Percentiles rank a stretch among this genome's conserved stretches.
phyloP scores from a whole-genome alignment of 176 grass and related monocot genomes.

The Oryza nivara region DNA sequence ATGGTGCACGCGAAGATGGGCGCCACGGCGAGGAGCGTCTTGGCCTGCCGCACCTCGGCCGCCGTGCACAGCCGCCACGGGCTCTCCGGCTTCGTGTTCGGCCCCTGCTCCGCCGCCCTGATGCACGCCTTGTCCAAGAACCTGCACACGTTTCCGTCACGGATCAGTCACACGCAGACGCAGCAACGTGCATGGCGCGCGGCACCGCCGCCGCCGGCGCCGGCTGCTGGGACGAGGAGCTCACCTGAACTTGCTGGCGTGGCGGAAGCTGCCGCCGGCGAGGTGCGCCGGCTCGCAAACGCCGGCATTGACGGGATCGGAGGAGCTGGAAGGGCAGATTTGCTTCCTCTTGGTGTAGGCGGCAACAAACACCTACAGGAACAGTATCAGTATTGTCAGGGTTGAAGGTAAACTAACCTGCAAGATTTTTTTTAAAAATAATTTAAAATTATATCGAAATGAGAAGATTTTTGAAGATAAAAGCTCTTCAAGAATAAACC shows the following conservation, averaged over 20 bases:
- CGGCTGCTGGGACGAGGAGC: background rate
- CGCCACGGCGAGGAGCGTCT: conserved; percentile 83
- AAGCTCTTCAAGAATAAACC: too few species aligned
- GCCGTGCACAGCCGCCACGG: conserved; percentile 80
- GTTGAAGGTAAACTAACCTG: background rate
- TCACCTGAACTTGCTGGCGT: conserved; percentile 81
- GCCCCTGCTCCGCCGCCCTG: conserved; percentile 38
- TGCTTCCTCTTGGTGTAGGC: conserved; percentile 85
- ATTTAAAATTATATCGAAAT: background rate
- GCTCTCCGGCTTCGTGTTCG: conserved; percentile 61
- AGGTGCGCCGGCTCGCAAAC: conserved; percentile 29
- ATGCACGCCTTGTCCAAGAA: conserved; percentile 92
- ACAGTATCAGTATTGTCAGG: background rate
- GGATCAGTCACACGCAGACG: background rate
- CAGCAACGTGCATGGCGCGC: background rate
- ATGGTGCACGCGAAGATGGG: conserved; percentile 99
- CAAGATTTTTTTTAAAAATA: background rate
- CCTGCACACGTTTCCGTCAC: conserved; percentile 28
- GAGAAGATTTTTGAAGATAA: background rate
- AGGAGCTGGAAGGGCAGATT: conserved; percentile 60
- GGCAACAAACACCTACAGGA: conserved; percentile 83
- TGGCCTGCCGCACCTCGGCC: conserved; percentile 70
- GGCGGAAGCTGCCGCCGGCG: conserved; percentile 37
- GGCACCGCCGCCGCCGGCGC: background rate
- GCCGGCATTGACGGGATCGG: conserved; percentile 31